These are phyloP conservation scores for Vigna reflexopilosa DNA, from an alignment of 306 rosid genomes.

Conservation along the genomic window DNA sequence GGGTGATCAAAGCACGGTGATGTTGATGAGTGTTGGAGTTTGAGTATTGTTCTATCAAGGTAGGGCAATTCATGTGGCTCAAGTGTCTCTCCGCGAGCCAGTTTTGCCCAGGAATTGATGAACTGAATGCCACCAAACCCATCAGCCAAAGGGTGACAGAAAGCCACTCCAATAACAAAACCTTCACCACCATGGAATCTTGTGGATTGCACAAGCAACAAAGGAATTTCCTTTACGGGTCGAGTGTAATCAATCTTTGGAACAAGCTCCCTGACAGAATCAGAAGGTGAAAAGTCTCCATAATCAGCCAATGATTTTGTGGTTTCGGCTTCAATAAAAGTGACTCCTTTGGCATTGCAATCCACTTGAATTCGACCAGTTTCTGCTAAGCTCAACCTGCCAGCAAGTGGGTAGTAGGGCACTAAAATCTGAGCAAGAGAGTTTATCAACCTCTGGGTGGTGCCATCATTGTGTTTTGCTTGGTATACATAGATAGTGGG, in stretches of 20 bases:
- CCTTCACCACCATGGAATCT: neutral
- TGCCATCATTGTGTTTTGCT: too few species aligned
- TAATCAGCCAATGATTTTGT: neutral
- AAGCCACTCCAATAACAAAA: neutral
- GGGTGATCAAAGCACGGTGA: slow-evolving; percentile 15
- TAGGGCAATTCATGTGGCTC: slow-evolving; percentile 12
- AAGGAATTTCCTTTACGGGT: neutral
- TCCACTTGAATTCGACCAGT: neutral
- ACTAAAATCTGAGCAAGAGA: slow-evolving; percentile 37
- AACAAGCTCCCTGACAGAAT: slow-evolving; percentile 10
- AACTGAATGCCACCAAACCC: neutral
- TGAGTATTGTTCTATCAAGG: neutral
- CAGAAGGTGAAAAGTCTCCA: neutral
- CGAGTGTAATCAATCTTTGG: neutral
- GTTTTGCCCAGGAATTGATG: neutral
- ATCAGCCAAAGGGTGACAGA: neutral
- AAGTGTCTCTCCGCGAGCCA: neutral
- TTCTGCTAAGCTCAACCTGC: neutral
- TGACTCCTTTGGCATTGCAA: slow-evolving; percentile 36
- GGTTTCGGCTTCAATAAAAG: neutral
- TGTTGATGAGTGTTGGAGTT: neutral
- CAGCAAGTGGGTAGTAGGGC: slow-evolving; percentile 45
- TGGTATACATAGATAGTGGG: too few species aligned
- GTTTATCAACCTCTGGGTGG: slow-evolving; percentile 6
- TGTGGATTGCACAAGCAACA: neutral